These are phyloP conservation scores for Eucalyptus cloeziana DNA, from an alignment of 345 rosid species.

Conservation along the genomic window DNA sequence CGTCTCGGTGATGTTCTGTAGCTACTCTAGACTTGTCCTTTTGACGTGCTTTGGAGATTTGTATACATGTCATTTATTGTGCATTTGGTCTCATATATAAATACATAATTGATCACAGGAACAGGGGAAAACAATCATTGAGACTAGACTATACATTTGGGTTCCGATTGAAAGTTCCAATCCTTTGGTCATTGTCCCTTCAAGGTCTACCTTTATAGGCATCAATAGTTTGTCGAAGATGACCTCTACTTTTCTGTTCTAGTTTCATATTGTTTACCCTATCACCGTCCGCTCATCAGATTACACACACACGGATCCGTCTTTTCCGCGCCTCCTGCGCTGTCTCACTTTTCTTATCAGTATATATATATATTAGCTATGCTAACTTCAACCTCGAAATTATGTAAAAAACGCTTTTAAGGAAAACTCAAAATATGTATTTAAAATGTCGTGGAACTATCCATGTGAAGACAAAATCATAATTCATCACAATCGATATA, in stretches of 20 bases:
- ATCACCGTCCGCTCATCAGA: not conserved
- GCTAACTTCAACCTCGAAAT: not conserved
- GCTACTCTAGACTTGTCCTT: not conserved
- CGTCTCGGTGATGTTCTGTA: not conserved
- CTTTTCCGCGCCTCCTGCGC: not conserved
- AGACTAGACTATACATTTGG: not conserved
- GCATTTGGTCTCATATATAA: not conserved
- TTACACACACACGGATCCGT: not conserved
- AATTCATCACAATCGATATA: not conserved
- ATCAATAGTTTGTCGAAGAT: not conserved
- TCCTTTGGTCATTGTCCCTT: not conserved
- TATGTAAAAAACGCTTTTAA: not conserved
- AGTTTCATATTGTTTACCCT: not conserved
- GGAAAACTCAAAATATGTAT: not conserved
- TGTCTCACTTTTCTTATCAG: not conserved
- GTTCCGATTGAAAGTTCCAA: not conserved
- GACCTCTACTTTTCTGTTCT: not conserved
- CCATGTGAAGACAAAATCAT: not conserved
- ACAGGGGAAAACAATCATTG: not conserved
- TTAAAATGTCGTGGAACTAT: no score
- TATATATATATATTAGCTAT: not conserved
- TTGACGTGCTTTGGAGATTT: not conserved
- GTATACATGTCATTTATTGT: not conserved
- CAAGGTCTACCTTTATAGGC: not conserved
- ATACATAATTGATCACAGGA: not conserved